A percentile compares a stretch with the other conserved stretches of the same genome.
Evolutionary conservation across 257 asterid species (phyloP).

Genomic region (Solanum sejunctum): DNA sequence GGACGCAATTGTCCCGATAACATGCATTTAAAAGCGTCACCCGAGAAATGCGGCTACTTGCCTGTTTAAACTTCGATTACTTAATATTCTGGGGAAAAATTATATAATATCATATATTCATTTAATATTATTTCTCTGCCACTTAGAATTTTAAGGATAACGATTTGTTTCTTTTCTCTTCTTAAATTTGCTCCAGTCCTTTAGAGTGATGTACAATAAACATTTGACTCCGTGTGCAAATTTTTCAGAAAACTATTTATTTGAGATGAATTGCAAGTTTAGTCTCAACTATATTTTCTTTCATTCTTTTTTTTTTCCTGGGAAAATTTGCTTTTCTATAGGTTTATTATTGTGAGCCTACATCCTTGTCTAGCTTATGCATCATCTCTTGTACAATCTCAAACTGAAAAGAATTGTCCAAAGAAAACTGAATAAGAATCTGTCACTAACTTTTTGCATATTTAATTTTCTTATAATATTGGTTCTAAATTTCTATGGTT

Average conservation of each 20-base stretch:
- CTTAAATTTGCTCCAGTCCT: neutral
- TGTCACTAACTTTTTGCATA: neutral
- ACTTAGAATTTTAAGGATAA: neutral
- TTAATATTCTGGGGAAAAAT: neutral
- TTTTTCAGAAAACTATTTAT: too few relatives aligned
- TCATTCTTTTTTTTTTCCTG: neutral
- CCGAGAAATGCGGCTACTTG: slow-evolving; percentile 60
- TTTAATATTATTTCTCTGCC: slow-evolving; percentile 16
- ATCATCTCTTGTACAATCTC: neutral
- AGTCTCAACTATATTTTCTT: neutral
- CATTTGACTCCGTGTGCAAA: neutral
- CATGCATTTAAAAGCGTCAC: neutral
- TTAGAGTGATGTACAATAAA: neutral
- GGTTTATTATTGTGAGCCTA: neutral
- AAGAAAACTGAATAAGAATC: neutral
- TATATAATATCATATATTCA: slow-evolving; percentile 8
- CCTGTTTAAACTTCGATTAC: neutral
- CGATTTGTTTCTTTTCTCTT: neutral
- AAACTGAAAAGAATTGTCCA: neutral
- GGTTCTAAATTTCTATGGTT: neutral
- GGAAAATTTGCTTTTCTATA: neutral
- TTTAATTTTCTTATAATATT: neutral
- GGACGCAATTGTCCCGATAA: slow-evolving; percentile 1
- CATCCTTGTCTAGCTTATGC: neutral
- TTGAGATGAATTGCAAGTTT: neutral